Conservation (phyloP, 129 eudicot genomes). For the Sambucus nigra region DNA sequence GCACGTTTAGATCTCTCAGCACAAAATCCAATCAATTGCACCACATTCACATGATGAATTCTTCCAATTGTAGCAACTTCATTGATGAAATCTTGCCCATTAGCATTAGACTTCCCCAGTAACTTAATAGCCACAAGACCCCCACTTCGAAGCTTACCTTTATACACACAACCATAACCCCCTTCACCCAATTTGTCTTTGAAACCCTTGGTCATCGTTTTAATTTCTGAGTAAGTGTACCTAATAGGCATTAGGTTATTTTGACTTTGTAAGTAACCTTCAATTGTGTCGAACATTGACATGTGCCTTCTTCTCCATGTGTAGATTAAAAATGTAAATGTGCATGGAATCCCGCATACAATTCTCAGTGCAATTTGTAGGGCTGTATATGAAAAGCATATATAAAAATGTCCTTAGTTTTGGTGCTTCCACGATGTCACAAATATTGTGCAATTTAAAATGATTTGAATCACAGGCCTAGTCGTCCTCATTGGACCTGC, state of each 20-base stretch:
- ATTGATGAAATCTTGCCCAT: slow-evolving; percentile 14
- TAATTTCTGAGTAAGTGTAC: slow-evolving; percentile 3
- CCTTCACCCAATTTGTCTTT: too few relatives aligned
- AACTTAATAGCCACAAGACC: slow-evolving; percentile 10
- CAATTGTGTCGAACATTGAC: slow-evolving; percentile 4
- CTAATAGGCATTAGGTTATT: slow-evolving; percentile 5
- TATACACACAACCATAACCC: too few relatives aligned
- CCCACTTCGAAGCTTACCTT: slow-evolving; percentile 11
- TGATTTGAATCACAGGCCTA: too few relatives aligned
- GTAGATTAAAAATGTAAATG: not conserved
- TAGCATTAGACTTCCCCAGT: slow-evolving; percentile 3
- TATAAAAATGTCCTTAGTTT: too few relatives aligned
- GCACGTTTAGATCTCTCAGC: slow-evolving; percentile 2
- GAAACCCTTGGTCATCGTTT: too few relatives aligned
- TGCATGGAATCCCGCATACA: not conserved
- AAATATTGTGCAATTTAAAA: too few relatives aligned
- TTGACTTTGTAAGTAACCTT: slow-evolving; percentile 5
- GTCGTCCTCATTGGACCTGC: too few relatives aligned
- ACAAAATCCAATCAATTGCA: too few relatives aligned
- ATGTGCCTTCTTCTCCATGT: slow-evolving; percentile 9
- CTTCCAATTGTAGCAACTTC: slow-evolving; percentile 18
- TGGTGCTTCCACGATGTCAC: too few relatives aligned
- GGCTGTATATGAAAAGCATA: not conserved
- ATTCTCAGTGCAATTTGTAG: not conserved
- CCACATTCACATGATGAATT: slow-evolving; percentile 14